Percentiles rank a stretch among this genome's conserved stretches.
These are phyloP conservation scores for Petunia axillaris DNA, from an alignment of 257 asterid species.

Conservation along the genomic window DNA sequence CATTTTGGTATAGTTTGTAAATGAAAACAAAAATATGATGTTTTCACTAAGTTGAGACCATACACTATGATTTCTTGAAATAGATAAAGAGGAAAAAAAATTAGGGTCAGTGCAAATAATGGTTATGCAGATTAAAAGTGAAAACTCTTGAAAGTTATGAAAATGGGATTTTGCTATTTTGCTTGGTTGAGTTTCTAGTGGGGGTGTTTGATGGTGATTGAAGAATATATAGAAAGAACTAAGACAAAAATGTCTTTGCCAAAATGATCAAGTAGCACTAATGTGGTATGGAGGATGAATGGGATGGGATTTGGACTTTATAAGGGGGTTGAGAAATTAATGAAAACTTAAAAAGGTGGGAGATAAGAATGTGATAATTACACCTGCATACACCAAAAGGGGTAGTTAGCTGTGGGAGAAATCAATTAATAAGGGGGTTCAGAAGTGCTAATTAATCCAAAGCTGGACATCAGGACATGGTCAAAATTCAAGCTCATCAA, in stretches of 20 bases:
- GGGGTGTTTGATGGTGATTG: constrained; percentile 34
- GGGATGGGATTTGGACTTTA: too few relatives aligned
- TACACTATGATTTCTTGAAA: background rate
- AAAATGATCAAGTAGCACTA: constrained; percentile 25
- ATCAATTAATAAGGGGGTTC: background rate
- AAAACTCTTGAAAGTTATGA: constrained; percentile 31
- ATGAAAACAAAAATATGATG: background rate
- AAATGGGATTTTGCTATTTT: constrained; percentile 24
- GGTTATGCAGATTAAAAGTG: constrained; percentile 38
- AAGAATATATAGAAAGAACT: constrained; percentile 22
- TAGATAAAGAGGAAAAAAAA: background rate
- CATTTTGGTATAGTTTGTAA: background rate
- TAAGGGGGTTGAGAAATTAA: background rate
- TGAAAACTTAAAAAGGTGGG: constrained; percentile 2
- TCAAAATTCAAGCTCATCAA: constrained; percentile 26
- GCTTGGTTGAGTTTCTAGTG: constrained; percentile 22
- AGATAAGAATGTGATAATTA: constrained; percentile 27
- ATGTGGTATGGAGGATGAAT: background rate
- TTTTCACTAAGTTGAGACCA: background rate
- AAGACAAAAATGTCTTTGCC: constrained; percentile 55
- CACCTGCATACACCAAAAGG: background rate
- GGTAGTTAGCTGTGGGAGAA: background rate
- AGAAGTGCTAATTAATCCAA: constrained; percentile 17
- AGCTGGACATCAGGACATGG: background rate
- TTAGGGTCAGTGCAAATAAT: background rate